Conservation (phyloP, 805 yeast genomes). For the Metschnikowia santaceciliae region DNA sequence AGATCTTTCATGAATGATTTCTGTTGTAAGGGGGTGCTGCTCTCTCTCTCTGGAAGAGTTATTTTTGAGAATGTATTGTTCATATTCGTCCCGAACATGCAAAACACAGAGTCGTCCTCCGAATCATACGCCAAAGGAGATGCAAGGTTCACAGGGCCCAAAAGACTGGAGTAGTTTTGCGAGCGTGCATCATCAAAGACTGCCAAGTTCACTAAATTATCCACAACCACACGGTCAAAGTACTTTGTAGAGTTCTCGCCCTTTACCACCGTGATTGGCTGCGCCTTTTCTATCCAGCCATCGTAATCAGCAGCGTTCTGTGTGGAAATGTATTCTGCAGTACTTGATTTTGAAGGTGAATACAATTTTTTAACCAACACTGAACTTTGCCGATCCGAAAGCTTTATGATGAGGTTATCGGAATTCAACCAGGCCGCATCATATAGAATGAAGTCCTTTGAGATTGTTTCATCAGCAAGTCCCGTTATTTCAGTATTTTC, state of each 20-base stretch:
- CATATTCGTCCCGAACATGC: slow-evolving; percentile 15
- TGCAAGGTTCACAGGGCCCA: slow-evolving; percentile 17
- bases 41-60: background rate
- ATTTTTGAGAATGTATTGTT: slow-evolving; percentile 11
- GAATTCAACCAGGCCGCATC: slow-evolving; percentile 21
- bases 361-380: slow-evolving; percentile 15
- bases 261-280: slow-evolving; percentile 13
- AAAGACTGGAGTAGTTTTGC: slow-evolving; percentile 11
- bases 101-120: slow-evolving; percentile 16
- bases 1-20: background rate
- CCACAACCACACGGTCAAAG: slow-evolving; percentile 22
- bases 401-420: slow-evolving; percentile 15
- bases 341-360: slow-evolving; percentile 5
- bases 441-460: slow-evolving; percentile 19
- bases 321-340: slow-evolving; percentile 4
- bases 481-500: slow-evolving; percentile 19
- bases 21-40: background rate
- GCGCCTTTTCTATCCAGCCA: slow-evolving; percentile 24
- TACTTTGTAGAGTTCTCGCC: slow-evolving; percentile 11
- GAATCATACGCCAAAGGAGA: slow-evolving; percentile 18
- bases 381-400: slow-evolving; percentile 22
- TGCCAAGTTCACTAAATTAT: slow-evolving; percentile 18
- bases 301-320: slow-evolving; percentile 13
- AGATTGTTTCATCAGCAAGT: slow-evolving; percentile 9
- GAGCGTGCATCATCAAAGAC: slow-evolving; percentile 17